Evolutionary conservation across 1,284 basidiomycete genomes (phyloP).

Genomic region (Malassezia sp.): DNA sequence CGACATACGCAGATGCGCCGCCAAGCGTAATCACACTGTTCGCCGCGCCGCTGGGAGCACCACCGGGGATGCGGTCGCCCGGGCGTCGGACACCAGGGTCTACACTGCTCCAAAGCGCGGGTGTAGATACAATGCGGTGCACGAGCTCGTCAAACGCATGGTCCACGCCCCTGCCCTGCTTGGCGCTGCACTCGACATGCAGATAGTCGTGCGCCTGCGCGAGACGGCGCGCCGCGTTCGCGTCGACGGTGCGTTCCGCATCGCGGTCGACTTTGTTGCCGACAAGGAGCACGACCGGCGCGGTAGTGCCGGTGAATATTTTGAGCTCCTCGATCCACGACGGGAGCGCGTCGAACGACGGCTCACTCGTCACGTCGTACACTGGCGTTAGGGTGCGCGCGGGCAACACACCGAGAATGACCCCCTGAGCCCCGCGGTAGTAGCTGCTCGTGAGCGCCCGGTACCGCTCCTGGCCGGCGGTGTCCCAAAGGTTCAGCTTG

Average conservation of each 20-base stretch:
- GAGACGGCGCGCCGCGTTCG: conserved; percentile 66
- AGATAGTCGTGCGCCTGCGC: conserved; percentile 68
- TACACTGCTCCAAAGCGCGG: conserved; percentile 33
- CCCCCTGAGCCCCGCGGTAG: conserved; percentile 83
- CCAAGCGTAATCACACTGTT: conserved; percentile 29
- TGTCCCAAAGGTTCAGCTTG: conserved; percentile 54
- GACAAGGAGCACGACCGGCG: conserved; percentile 88
- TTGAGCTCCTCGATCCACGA: conserved; percentile 90
- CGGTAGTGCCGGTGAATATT: conserved; percentile 61
- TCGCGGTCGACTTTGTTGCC: conserved; percentile 88
- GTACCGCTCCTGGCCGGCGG: conserved; percentile 47
- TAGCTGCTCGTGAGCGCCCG: conserved; percentile 83
- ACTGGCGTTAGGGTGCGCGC: conserved; percentile 51
- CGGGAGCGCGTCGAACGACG: conserved; percentile 81
- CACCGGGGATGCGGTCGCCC: conserved; percentile 43
- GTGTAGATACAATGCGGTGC: conserved; percentile 36
- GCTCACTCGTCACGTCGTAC: conserved; percentile 82
- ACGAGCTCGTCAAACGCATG: conserved; percentile 44
- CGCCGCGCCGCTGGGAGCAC: conserved; percentile 33
- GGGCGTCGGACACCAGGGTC: conserved; percentile 33
- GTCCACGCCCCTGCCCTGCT: conserved; percentile 36
- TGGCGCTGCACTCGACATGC: conserved; percentile 62
- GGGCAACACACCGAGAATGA: conserved; percentile 62
- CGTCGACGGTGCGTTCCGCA: conserved; percentile 72
- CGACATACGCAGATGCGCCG: conserved; percentile 19